Conservation (phyloP, 2,329 filamentous ascomycete genomes). For the Myriosclerotinia scirpicola region DNA sequence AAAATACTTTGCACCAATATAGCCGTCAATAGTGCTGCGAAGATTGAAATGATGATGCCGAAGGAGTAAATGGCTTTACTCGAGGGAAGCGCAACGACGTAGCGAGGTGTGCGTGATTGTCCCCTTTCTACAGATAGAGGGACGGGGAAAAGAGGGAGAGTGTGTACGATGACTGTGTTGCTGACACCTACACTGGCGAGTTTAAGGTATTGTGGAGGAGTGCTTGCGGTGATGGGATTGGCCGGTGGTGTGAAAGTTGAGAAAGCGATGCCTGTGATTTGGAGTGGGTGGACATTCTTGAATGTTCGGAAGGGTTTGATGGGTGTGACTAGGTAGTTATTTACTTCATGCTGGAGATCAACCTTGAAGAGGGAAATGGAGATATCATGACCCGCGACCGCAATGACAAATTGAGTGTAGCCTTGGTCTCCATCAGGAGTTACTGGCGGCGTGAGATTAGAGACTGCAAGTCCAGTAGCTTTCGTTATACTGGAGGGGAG, state of each 20-base stretch:
- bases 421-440: constrained; percentile 52
- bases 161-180: constrained; percentile 42
- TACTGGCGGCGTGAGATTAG: constrained; percentile 60
- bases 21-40: constrained; percentile 33
- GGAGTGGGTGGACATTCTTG: constrained; percentile 54
- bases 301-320: constrained; percentile 55
- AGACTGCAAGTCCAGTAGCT: constrained; percentile 75
- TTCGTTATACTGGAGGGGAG: constrained; percentile 70
- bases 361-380: constrained; percentile 77
- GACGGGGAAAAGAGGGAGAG: constrained; percentile 40
- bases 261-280: constrained; percentile 60
- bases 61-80: constrained; percentile 32
- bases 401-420: constrained; percentile 75
- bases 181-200: constrained; percentile 40
- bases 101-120: constrained; percentile 38
- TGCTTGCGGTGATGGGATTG: constrained; percentile 35
- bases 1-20: constrained; percentile 38
- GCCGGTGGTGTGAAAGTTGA: constrained; percentile 45
- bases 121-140: constrained; percentile 36
- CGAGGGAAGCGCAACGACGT: constrained; percentile 39
- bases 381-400: constrained; percentile 76
- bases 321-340: constrained; percentile 52
- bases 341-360: constrained; percentile 58
- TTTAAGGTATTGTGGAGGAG: constrained; percentile 38
- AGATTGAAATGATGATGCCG: constrained; percentile 29